Conservation (phyloP, 495 filamentous ascomycete species). For the Talaromyces adpressus region DNA sequence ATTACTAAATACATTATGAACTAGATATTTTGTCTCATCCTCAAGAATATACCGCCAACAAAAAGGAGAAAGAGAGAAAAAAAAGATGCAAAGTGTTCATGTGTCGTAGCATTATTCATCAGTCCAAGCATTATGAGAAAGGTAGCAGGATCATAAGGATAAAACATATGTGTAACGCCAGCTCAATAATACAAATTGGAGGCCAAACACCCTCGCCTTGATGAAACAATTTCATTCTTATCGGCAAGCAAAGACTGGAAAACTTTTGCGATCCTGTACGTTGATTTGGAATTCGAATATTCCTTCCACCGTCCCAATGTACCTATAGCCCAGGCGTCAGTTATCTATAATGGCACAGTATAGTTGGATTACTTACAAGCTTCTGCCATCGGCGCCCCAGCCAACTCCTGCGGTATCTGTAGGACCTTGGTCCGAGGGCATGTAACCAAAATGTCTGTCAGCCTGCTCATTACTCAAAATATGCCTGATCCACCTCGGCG, state of each 20-base stretch:
- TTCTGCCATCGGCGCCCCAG: slow-evolving; percentile 64
- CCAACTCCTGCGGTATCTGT: slow-evolving; percentile 57
- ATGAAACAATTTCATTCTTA: slow-evolving; percentile 23
- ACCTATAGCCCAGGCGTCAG: slow-evolving; percentile 37
- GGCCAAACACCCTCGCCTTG: neutral
- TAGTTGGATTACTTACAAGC: slow-evolving; percentile 49
- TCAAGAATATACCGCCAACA: neutral
- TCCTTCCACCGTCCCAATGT: slow-evolving; percentile 65
- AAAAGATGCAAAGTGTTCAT: neutral
- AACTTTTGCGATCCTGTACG: slow-evolving; percentile 54
- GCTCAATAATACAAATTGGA: neutral
- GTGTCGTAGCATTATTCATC: neutral
- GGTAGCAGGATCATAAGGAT: neutral
- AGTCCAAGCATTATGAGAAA: neutral
- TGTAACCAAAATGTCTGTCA: slow-evolving; percentile 26
- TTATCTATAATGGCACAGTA: neutral
- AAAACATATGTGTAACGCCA: neutral
- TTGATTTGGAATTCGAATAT: slow-evolving; percentile 70
- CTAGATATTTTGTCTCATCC: neutral
- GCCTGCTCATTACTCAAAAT: slow-evolving; percentile 32
- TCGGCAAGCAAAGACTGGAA: slow-evolving; percentile 52
- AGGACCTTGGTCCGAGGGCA: slow-evolving; percentile 29
- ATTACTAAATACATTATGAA: neutral
- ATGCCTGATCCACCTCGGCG: slow-evolving; percentile 36
- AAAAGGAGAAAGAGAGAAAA: neutral